A percentile compares a stretch with the other conserved stretches of the same genome.
Conservation (phyloP, 345 rosid genomes). For the Diplotaxis tenuifolia region DNA sequence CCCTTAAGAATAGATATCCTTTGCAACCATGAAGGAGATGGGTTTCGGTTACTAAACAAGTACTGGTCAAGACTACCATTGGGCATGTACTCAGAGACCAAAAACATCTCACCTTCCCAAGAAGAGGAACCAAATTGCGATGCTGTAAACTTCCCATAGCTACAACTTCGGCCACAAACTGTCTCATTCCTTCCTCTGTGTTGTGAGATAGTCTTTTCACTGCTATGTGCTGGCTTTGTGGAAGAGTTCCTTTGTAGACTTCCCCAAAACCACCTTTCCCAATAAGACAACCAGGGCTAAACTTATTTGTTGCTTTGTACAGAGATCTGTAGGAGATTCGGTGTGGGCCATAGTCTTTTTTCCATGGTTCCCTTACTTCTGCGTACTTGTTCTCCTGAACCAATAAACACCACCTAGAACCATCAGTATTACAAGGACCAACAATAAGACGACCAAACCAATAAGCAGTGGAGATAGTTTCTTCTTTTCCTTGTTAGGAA, state of each 20-base stretch:
- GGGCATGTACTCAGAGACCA: slow-evolving; percentile 46
- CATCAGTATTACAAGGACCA: neutral
- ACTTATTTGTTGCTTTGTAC: slow-evolving; percentile 49
- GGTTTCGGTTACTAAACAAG: slow-evolving; percentile 21
- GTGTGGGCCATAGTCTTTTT: slow-evolving; percentile 31
- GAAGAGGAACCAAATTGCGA: slow-evolving; percentile 48
- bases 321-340: slow-evolving; percentile 37
- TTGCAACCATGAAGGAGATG: slow-evolving; percentile 40
- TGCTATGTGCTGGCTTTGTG: slow-evolving; percentile 33
- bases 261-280: slow-evolving; percentile 51
- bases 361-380: slow-evolving; percentile 46
- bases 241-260: slow-evolving; percentile 43
- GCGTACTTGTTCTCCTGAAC: slow-evolving; percentile 35
- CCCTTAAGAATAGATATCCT: slow-evolving; percentile 37
- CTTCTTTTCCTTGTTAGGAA: no score
- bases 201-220: slow-evolving; percentile 50
- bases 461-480: slow-evolving; percentile 14
- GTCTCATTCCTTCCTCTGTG: slow-evolving; percentile 45
- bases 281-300: slow-evolving; percentile 30
- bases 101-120: slow-evolving; percentile 39
- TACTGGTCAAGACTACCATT: slow-evolving; percentile 45
- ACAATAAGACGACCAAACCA: slow-evolving; percentile 19
- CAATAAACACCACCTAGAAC: slow-evolving; percentile 19
- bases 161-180: slow-evolving; percentile 47
- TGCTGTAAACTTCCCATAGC: slow-evolving; percentile 47